Percentiles rank a stretch among this genome's conserved stretches.
Evolutionary conservation across 1,284 basidiomycete genomes (phyloP).

Genomic region (Microbotryum violaceum): DNA sequence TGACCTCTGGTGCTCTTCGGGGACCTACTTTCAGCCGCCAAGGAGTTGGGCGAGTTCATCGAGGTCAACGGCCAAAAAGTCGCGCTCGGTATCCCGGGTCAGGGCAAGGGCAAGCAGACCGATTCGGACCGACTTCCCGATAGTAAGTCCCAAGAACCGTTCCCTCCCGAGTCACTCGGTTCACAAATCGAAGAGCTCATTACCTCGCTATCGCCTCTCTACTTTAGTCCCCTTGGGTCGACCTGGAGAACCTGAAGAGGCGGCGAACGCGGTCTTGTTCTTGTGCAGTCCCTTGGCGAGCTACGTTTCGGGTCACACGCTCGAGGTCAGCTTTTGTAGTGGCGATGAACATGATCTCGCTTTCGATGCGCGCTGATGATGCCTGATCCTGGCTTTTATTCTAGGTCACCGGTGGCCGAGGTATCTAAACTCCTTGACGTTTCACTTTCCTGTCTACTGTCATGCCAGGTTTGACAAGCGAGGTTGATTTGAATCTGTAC

Average conservation of each 20-base stretch:
- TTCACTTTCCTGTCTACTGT: too few relatives aligned
- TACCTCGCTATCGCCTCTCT: neutral
- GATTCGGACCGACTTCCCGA: conserved; percentile 15
- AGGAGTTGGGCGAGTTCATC: conserved; percentile 67
- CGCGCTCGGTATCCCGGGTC: conserved; percentile 29
- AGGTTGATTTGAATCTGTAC: too few relatives aligned
- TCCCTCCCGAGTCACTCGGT: neutral
- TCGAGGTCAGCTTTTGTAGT: conserved; percentile 50
- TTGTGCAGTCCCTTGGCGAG: conserved; percentile 59
- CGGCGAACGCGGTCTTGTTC: conserved; percentile 49
- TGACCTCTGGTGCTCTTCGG: too few relatives aligned
- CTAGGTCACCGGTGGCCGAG: too few relatives aligned
- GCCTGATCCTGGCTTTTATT: too few relatives aligned
- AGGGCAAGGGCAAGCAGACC: conserved; percentile 12
- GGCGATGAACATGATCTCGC: too few relatives aligned
- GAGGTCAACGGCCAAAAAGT: conserved; percentile 76
- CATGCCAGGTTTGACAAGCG: too few relatives aligned
- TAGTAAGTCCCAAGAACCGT: neutral
- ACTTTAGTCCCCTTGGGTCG: conserved; percentile 58
- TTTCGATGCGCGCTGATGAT: too few relatives aligned
- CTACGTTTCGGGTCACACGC: conserved; percentile 71
- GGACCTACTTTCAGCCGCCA: conserved; percentile 43
- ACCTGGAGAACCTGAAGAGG: conserved; percentile 67
- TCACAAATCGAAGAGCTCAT: neutral
- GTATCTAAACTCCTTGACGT: too few relatives aligned